These are phyloP conservation scores for Lagerstroemia speciosa DNA, from an alignment of 345 rosid genomes.

Conservation along the genomic window DNA sequence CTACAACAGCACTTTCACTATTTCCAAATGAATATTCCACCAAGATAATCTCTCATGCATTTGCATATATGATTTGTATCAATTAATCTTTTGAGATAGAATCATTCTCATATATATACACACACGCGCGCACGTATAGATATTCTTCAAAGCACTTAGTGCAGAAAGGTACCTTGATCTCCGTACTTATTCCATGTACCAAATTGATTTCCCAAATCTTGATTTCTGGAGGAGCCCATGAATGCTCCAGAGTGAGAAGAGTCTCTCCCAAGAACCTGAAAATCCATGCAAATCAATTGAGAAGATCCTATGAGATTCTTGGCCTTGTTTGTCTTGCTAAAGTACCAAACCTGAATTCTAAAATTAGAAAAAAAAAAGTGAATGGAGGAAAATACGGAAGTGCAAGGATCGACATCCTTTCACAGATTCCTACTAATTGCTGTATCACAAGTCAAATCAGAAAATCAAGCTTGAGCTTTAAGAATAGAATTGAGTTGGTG, in stretches of 20 bases:
- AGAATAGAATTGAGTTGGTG: not conserved
- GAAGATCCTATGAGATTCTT: not conserved
- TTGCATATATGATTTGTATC: too few species aligned
- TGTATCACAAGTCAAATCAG: not conserved
- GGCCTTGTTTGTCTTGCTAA: not conserved
- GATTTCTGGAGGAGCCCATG: conserved; percentile 25
- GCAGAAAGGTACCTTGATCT: conserved; percentile 28
- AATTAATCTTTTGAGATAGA: not conserved
- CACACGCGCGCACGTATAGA: too few species aligned
- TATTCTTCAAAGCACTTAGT: too few species aligned
- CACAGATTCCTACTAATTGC: not conserved
- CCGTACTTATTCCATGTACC: conserved; percentile 30
- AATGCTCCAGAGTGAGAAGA: conserved; percentile 15
- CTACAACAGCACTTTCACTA: too few species aligned
- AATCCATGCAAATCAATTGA: not conserved
- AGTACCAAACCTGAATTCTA: not conserved
- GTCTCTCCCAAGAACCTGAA: conserved; percentile 27
- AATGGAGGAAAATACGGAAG: not conserved
- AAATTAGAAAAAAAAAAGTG: not conserved
- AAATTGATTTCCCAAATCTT: conserved; percentile 28
- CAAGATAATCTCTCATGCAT: not conserved
- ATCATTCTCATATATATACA: not conserved
- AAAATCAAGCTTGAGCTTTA: not conserved
- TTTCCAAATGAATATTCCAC: not conserved
- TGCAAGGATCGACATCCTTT: not conserved